Percentiles rank a stretch among this genome's conserved stretches.
These are phyloP conservation scores for Boeremia lycopersici DNA, from an alignment of 2,329 filamentous ascomycete species.

Conservation along the genomic window DNA sequence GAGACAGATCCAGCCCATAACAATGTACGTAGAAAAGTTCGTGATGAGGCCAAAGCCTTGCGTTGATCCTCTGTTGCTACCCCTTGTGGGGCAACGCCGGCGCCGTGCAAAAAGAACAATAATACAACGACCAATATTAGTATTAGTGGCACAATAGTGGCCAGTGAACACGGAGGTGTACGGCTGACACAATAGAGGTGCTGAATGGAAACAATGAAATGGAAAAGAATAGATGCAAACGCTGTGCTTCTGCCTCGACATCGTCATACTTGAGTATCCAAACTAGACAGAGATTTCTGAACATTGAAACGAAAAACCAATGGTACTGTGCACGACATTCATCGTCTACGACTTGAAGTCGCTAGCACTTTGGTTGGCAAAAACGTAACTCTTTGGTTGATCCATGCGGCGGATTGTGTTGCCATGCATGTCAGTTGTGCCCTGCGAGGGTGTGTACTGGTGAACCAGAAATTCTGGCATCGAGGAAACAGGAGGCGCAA, in stretches of 20 bases:
- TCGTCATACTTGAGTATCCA: background rate
- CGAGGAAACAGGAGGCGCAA: constrained; percentile 37
- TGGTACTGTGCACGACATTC: background rate
- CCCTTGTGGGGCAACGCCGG: constrained; percentile 13
- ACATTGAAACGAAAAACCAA: background rate
- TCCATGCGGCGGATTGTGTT: constrained; percentile 35
- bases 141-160: constrained; percentile 4
- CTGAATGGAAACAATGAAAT: background rate
- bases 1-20: constrained; percentile 15
- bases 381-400: constrained; percentile 55
- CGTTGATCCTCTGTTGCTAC: constrained; percentile 8
- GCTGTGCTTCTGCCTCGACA: background rate
- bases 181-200: background rate
- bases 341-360: constrained; percentile 42
- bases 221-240: background rate
- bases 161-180: background rate
- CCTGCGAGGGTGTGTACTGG: constrained; percentile 54
- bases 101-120: constrained; percentile 6
- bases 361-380: constrained; percentile 54
- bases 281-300: background rate
- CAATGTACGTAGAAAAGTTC: constrained; percentile 17
- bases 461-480: constrained; percentile 53
- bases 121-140: constrained; percentile 11
- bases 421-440: constrained; percentile 39
- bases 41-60: constrained; percentile 12